Evolutionary conservation across 768 basidiomycete species (phyloP), one percentile per base, ranked within the genome.

Genomic region (Pisolithus orientalis): DNA sequence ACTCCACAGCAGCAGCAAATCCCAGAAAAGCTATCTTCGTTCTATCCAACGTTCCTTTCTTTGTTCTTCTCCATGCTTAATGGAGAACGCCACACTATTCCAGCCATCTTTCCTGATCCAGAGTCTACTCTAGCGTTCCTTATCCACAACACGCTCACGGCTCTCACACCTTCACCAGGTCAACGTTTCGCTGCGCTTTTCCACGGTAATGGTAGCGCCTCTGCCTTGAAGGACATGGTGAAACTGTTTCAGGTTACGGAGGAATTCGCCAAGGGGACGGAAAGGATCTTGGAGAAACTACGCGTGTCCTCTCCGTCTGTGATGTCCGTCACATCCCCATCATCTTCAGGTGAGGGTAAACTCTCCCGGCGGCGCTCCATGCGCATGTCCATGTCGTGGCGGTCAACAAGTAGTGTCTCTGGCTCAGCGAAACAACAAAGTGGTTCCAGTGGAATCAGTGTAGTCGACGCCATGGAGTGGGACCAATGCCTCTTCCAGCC

Each of bases 401-500:
- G 81, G 24, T 69, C 78, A 32, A 72, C 69, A 56, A 58, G 53
- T 28, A 56, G 51, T 38, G 9, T 40, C 13, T 43, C 39, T 17
- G 49, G 52, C 44, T 29, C 59, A 13, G 62, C 62, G 14, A 58
- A 59, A 39, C 39, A 52, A 11, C 44, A 54, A 39, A 56, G 57
- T 9, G 52, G 39, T 28, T 46, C 60, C 9, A 47, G 51, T n/a
- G 28, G 45, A 5, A n/a, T 31, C 4, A 24, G 56, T 42, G 39
- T 48, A 45, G 65, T 59, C n/a, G 59, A 66, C 39, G 65, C 57
- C 13, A 53, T 46, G 58, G 84, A 85, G 53, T 98, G 96, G 96
- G 93, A 97, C 61, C 85, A 85, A 51, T 85, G 87, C 47, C 73
- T 99, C 14, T 96, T 94, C 65, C 93, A 94, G 64, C 92, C 95